These are phyloP conservation scores for Nothopassalora personata DNA, from an alignment of 2,329 filamentous ascomycete species.

Conservation along the genomic window DNA sequence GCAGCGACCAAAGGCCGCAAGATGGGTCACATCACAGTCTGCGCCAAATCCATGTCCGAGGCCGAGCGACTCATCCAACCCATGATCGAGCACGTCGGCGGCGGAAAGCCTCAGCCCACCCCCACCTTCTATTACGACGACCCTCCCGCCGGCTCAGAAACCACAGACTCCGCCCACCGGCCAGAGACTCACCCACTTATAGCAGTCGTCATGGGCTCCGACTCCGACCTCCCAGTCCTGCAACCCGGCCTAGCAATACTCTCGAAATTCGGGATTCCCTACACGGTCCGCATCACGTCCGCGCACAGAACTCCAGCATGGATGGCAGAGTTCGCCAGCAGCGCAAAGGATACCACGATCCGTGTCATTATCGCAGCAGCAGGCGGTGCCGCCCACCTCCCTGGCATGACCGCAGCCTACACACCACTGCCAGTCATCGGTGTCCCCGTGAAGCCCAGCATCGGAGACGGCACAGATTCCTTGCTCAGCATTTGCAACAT, in stretches of 20 bases:
- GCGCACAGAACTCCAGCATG: slow-evolving; percentile 53
- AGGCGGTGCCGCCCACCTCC: slow-evolving; percentile 48
- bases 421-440: slow-evolving; percentile 49
- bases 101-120: slow-evolving; percentile 47
- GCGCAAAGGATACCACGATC: slow-evolving; percentile 34
- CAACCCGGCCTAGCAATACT: slow-evolving; percentile 62
- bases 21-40: slow-evolving; percentile 89
- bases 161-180: slow-evolving; percentile 8
- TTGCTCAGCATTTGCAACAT: slow-evolving; percentile 50
- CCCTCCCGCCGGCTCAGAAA: slow-evolving; percentile 17
- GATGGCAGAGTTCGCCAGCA: slow-evolving; percentile 42
- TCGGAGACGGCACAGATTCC: slow-evolving; percentile 47
- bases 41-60: slow-evolving; percentile 60
- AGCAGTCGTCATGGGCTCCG: slow-evolving; percentile 77
- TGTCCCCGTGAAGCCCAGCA: slow-evolving; percentile 46
- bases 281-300: slow-evolving; percentile 69
- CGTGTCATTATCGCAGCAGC: slow-evolving; percentile 46
- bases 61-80: slow-evolving; percentile 64
- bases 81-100: slow-evolving; percentile 61
- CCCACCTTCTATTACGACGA: slow-evolving; percentile 33
- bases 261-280: slow-evolving; percentile 64
- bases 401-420: slow-evolving; percentile 48
- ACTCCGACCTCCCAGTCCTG: slow-evolving; percentile 68
- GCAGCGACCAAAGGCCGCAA: slow-evolving; percentile 81
- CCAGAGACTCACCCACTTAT: slow-evolving; percentile 51